Evolutionary conservation across 1,284 basidiomycete species (phyloP).

Genomic region (Pisolithus thermaeus): DNA sequence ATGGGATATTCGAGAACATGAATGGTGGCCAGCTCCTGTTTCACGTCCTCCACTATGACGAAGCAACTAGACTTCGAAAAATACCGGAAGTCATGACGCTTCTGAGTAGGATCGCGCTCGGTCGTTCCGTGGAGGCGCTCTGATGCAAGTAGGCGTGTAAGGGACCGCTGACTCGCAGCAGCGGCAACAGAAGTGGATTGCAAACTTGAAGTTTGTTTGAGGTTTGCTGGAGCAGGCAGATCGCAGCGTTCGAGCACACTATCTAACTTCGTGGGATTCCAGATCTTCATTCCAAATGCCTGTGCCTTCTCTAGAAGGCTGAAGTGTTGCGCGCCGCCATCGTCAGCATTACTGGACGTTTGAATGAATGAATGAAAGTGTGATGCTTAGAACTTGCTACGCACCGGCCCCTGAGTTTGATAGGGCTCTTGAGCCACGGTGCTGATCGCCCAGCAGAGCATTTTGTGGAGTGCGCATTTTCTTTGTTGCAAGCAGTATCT

Average conservation of each 20-base stretch:
- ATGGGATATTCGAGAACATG: slow-evolving; percentile 60
- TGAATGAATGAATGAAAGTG: slow-evolving; percentile 4
- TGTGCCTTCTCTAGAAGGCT: slow-evolving; percentile 73
- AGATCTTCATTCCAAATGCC: slow-evolving; percentile 83
- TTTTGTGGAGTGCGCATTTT: slow-evolving; percentile 44
- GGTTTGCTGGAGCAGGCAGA: slow-evolving; percentile 25
- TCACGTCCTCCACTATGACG: slow-evolving; percentile 88
- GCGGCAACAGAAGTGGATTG: slow-evolving; percentile 21
- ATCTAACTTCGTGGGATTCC: slow-evolving; percentile 72
- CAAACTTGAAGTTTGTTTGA: slow-evolving; percentile 19
- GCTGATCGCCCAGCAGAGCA: slow-evolving; percentile 18
- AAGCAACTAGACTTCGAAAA: slow-evolving; percentile 79
- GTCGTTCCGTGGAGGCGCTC: slow-evolving; percentile 82
- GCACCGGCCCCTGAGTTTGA: slow-evolving; percentile 57
- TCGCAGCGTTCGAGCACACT: slow-evolving; percentile 66
- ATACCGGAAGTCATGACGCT: slow-evolving; percentile 85
- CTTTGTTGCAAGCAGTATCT: slow-evolving; percentile 50
- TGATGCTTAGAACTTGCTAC: slow-evolving; percentile 1
- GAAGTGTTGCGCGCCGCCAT: slow-evolving; percentile 34
- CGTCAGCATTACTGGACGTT: slow-evolving; percentile 19
- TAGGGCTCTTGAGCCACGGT: slow-evolving; percentile 53
- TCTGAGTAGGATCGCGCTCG: slow-evolving; percentile 88
- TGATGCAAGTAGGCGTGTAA: slow-evolving; percentile 73
- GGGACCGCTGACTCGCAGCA: slow-evolving; percentile 32
- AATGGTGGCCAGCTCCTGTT: slow-evolving; percentile 70